phyloP scores from a whole-genome alignment of 2,329 filamentous ascomycete genomes.

The Rutstroemia sp. region DNA sequence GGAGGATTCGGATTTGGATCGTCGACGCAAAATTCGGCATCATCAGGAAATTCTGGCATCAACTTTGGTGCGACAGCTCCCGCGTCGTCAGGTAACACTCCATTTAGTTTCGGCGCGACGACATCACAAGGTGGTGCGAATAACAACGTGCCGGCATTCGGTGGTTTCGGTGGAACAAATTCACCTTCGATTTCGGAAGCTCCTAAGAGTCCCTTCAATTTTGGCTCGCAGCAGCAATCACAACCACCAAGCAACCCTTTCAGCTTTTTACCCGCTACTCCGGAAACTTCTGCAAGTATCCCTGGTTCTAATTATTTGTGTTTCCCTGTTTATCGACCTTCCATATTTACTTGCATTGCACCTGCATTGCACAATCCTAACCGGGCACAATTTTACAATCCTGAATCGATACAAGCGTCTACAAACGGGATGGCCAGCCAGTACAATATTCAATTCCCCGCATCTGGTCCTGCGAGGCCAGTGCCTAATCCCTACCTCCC shows the following conservation, averaged over 20 bases:
- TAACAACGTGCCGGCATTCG: neutral
- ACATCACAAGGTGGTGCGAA: slow-evolving; percentile 3
- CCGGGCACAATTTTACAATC: too few relatives aligned
- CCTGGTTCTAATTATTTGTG: neutral
- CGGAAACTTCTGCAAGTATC: slow-evolving; percentile 7
- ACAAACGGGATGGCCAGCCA: too few relatives aligned
- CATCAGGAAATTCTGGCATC: neutral
- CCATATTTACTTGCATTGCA: too few relatives aligned
- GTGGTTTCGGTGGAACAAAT: slow-evolving; percentile 1
- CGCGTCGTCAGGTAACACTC: neutral
- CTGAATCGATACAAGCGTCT: too few relatives aligned
- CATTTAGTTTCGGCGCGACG: slow-evolving; percentile 2
- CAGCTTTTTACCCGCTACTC: neutral
- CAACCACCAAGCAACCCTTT: neutral
- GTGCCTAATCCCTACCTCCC: too few relatives aligned
- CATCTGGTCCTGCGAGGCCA: too few relatives aligned
- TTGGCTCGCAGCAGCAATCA: neutral
- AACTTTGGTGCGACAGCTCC: neutral
- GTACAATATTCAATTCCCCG: too few relatives aligned
- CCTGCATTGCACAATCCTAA: too few relatives aligned
- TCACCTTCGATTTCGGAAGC: neutral
- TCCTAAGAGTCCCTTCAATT: neutral
- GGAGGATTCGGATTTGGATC: slow-evolving; percentile 4
- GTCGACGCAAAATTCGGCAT: neutral
- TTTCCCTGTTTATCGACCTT: too few relatives aligned